Evolutionary conservation across 2,329 filamentous ascomycete species (phyloP), one percentile per base, ranked within the genome.

Genomic region (Rosellinia necatrix): DNA sequence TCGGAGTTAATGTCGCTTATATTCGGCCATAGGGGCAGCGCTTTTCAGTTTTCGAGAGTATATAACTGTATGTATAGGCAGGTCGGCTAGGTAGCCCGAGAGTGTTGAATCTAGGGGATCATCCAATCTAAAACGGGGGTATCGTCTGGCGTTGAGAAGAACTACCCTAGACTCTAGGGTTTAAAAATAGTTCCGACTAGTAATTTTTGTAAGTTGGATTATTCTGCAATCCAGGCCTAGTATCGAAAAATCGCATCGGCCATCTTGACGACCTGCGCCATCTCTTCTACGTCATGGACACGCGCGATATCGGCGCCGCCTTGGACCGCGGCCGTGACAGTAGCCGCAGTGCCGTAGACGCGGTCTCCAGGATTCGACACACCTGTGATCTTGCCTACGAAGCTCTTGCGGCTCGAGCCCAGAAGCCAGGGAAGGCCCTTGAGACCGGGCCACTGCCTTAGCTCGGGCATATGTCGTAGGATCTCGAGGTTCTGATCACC

Each of bases 271-370:
- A 96, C 92, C 73, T 91, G 82, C 35, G 75, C 79, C 93, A 97
- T 97, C 77, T 94, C 90, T 53, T 78, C 75, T 12, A 92, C 89
- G 76, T 97, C 93, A 75, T 99, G 94, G 37, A 99, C 92, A 48
- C 94, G 81, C 41, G 97, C 87, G 56, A 99, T 86, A 76, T 97
- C 92, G 21, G 92, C 92, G 2, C 94, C 94, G 6, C 91, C 91
- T 59, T 88, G 85, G 25, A 99, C 82, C 41, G 92, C 91, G 6
- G 92, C 91, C 3, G 90, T 88, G 7, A 97, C 89, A 0, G 92
- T 90, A 9, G 90, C 91, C 9, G 92, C 92, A 2, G 94, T 97
- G 9, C 94, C 94, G 85, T 87, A 94, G 7, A 82, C 79, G 59
- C 93, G 82, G 64, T 92, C 83, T 58, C 78, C 81, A 0, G 92